Evolutionary conservation across 441 rosid genomes (phyloP).

Genomic region (Populus hybrid): DNA sequence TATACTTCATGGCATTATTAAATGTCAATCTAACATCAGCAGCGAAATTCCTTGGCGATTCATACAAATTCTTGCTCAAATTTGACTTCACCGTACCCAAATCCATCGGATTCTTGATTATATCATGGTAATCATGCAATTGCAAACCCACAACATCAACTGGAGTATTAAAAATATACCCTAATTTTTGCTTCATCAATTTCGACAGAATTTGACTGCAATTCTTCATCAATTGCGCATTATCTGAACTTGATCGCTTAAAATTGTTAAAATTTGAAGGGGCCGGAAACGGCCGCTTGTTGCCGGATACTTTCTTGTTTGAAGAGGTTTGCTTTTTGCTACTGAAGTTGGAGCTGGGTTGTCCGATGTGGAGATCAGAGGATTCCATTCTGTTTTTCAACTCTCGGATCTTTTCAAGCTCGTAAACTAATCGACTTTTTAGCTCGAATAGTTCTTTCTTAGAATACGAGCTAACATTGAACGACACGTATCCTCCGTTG

Average conservation of each 20-base stretch:
- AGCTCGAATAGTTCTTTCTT: conserved; percentile 57
- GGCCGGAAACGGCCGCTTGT: conserved; percentile 36
- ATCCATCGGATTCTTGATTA: conserved; percentile 85
- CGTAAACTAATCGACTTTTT: conserved; percentile 47
- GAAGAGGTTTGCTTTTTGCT: neutral
- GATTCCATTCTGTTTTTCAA: conserved; percentile 53
- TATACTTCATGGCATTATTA: conserved; percentile 75
- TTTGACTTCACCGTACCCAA: conserved; percentile 76
- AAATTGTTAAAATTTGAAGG: conserved; percentile 22
- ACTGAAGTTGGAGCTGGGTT: conserved; percentile 21
- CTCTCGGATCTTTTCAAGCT: conserved; percentile 69
- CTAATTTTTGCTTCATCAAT: conserved; percentile 73
- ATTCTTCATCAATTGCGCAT: conserved; percentile 42
- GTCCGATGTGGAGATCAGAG: conserved; percentile 33
- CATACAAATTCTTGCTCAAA: conserved; percentile 46
- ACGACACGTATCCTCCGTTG: conserved; percentile 30
- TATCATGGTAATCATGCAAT: conserved; percentile 63
- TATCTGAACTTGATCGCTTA: conserved; percentile 35
- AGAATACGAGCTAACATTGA: conserved; percentile 34
- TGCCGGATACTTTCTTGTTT: conserved; percentile 47
- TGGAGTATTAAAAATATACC: conserved; percentile 64
- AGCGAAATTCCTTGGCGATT: conserved; percentile 67
- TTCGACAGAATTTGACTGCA: conserved; percentile 63
- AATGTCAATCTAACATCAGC: conserved; percentile 77
- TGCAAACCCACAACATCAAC: conserved; percentile 68